Base-by-base conservation (phyloP, 2,329 filamentous ascomycete species). In the Cercospora citrullina region DNA sequence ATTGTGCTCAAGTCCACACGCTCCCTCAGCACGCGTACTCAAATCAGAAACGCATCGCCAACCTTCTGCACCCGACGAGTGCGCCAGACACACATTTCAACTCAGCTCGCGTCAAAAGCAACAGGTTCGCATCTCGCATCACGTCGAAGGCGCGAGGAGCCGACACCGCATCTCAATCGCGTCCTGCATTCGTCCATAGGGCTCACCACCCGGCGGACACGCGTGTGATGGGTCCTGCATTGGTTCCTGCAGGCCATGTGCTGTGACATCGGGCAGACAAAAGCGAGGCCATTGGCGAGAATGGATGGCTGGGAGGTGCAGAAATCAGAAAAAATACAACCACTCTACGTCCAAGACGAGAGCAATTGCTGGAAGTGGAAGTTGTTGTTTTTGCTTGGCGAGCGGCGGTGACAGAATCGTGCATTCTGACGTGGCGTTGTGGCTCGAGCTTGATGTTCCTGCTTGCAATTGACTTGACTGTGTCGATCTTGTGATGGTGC, bases 211-310 rank as follows among this genome's bases (percentile, higher is more conserved):
- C 48, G 48, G n/a, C 21, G 53, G 2, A 30, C 14, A 33, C 30
- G 53, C 26, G 53, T 28, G 53, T 58, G 53, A 58, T 33, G 30
- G 53, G 30, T 33, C 53, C 53, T 30, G 53, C 53, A 58, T 58
- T 58, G 53, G 30, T 58, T 58, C 53, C 53, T 31, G 53, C 53
- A 58, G 53, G n/a, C 53, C 53, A 58, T 58, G 53, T 58, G 53
- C 14, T 33, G 23, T 33, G 53, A 53, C 48, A 53, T 21, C 14
- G 21, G 21, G 48, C 48, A 53, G 36, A 16, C 26, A 10, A 21
- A 53, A 28, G 48, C 18, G 48, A 53, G 31, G 14, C 53, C 30
- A n/a, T 33, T 30, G 53, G 53, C 53, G 53, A 58, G 53, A 18
- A 18, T 5, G n/a, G 16, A 33, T 58, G 53, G 53, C 53, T 58